Base-by-base conservation (phyloP, 345 rosid genomes). In the Corchorus olitorius region DNA sequence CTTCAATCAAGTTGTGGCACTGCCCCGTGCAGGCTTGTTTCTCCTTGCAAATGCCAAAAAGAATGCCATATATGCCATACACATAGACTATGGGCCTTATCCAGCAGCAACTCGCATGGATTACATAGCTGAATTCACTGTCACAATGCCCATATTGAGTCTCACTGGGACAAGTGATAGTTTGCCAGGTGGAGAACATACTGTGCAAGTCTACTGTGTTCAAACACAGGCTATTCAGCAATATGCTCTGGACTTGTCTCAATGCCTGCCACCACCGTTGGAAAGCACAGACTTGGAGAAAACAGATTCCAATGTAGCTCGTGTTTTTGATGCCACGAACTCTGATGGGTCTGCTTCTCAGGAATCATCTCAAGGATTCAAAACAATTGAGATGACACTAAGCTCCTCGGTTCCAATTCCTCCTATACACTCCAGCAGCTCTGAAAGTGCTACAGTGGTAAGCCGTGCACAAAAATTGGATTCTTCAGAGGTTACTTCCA, bases 161-260 rank as follows among this genome's bases (percentile, higher is more conserved):
- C 83, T 91, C 27, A 89, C 97, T 27, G 92, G 90, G 67, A 89
- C 92, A 34, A 91, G 94, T 77, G 94, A 91, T 72, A 76, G 87
- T 82, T 77, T 84, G 50, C 72, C 86, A 6, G 85, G 87, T 75
- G 95, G 89, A 60, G 89, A 88, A 53, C 85, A 79, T 72, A 75
- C 88, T 35, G 88, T 88, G 7, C 97, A 91, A 82, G 85, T 91
- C 20, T 91, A 89, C 76, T 91, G 97, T 17, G 89, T 91, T 39
- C 97, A 91, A 70, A 89, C 94, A 20, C 89, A 85, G 75, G 97
- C 97, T 69, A 91, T 91, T 69, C 97, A 91, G 76, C 93, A 88
- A 79, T 91, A 91, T 85, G 89, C 94, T 33, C 77, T 91, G 85
- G 89, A 89, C 70, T 83, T 86, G 77, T 86, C 87, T 65, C 97